Evolutionary conservation across 495 filamentous ascomycete species (phyloP).

Genomic region (Xylaria grammica): DNA sequence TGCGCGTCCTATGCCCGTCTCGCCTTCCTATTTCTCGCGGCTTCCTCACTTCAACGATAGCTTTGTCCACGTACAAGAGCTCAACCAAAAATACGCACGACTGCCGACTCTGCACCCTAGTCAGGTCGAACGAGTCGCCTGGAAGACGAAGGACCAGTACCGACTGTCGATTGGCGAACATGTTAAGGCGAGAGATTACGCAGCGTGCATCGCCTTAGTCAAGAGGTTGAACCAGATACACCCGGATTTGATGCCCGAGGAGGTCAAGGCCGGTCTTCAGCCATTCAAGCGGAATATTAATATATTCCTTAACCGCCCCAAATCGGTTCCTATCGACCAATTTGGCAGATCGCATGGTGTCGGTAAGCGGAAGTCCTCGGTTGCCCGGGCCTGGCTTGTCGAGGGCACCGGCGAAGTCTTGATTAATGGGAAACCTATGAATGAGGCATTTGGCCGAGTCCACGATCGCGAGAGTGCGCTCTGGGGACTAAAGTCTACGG

Average conservation of each 20-base stretch:
- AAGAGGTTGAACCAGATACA: conserved; percentile 86
- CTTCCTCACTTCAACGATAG: conserved; percentile 85
- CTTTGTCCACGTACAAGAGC: conserved; percentile 70
- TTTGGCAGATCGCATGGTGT: conserved; percentile 76
- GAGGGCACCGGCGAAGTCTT: conserved; percentile 90
- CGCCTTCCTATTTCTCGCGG: conserved; percentile 92
- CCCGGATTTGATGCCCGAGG: conserved; percentile 72
- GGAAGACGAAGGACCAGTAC: conserved; percentile 81
- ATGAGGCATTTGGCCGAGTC: conserved; percentile 78
- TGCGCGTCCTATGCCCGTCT: conserved; percentile 79
- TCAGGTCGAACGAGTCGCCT: conserved; percentile 77
- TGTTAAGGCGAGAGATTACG: conserved; percentile 79
- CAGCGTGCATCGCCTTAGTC: conserved; percentile 72
- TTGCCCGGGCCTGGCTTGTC: conserved; percentile 82
- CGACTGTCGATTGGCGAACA: conserved; percentile 74
- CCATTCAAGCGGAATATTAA: conserved; percentile 78
- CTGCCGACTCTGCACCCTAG: conserved; percentile 69
- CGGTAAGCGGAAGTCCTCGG: conserved; percentile 84
- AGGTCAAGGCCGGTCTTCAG: conserved; percentile 66
- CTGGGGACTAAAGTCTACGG: conserved; percentile 83
- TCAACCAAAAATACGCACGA: conserved; percentile 70
- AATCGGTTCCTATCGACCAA: conserved; percentile 66
- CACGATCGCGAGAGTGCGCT: conserved; percentile 95
- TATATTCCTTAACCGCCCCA: conserved; percentile 64
- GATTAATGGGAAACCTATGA: conserved; percentile 84